These are phyloP conservation scores for Lodderomyces theae DNA, from an alignment of 1,139 yeast genomes.

Conservation along the genomic window DNA sequence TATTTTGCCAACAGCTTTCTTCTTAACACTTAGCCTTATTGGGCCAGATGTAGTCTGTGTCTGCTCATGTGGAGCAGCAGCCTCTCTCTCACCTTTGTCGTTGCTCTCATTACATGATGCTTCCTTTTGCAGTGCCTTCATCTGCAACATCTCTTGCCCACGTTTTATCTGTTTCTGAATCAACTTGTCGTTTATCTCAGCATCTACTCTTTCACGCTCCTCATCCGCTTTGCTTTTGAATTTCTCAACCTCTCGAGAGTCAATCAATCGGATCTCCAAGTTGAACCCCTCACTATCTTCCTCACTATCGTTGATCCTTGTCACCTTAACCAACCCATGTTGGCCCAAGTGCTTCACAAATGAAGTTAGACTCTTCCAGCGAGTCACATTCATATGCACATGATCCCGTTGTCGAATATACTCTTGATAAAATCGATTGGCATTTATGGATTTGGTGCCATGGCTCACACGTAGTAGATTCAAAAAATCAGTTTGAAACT, in stretches of 20 bases:
- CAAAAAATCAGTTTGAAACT: constrained; percentile 67
- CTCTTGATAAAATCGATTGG: constrained; percentile 88
- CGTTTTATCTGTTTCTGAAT: constrained; percentile 9
- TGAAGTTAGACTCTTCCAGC: constrained; percentile 68
- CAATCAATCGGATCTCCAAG: constrained; percentile 33
- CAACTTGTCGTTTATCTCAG: constrained; percentile 7
- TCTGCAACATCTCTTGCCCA: constrained; percentile 8
- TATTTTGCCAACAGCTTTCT: neutral
- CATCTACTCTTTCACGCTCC: neutral
- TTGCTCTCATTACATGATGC: neutral
- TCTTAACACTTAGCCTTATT: neutral
- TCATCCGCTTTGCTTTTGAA: constrained; percentile 2
- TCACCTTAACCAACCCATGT: constrained; percentile 55
- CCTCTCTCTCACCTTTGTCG: too few species aligned
- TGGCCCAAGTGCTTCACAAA: constrained; percentile 67
- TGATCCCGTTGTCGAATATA: constrained; percentile 72
- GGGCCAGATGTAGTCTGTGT: neutral
- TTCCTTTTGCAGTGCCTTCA: constrained; percentile 4
- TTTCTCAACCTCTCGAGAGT: constrained; percentile 16
- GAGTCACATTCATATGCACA: constrained; percentile 86
- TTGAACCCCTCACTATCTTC: constrained; percentile 41
- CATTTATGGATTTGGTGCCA: constrained; percentile 77
- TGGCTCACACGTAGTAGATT: constrained; percentile 61
- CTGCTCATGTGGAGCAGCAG: too few species aligned
- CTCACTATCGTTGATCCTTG: constrained; percentile 17